Evolutionary conservation across 2,329 filamentous ascomycete species (phyloP).

Genomic region (Cladosporium velox): DNA sequence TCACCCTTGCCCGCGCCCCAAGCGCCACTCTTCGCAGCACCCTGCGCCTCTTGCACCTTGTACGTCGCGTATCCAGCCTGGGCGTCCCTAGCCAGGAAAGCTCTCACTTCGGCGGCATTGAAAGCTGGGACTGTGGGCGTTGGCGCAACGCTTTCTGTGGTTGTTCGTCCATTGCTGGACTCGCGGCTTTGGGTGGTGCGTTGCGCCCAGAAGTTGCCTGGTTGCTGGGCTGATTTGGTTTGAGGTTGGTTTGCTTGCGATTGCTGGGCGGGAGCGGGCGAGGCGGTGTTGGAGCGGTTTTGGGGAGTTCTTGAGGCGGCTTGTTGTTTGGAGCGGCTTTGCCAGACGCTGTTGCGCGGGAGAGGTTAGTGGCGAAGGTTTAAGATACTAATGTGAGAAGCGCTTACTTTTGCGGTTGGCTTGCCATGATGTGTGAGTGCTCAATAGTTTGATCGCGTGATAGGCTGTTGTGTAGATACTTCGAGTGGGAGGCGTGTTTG

Average conservation of each 20-base stretch:
- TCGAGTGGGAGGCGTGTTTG: constrained; percentile 4
- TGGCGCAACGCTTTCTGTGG: constrained; percentile 17
- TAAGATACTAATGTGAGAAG: not conserved
- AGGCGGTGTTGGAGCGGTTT: constrained; percentile 34
- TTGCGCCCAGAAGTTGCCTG: constrained; percentile 31
- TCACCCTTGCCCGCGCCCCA: constrained; percentile 44
- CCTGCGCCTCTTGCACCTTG: constrained; percentile 24
- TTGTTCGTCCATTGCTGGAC: constrained; percentile 25
- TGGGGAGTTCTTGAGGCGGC: constrained; percentile 34
- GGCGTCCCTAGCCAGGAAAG: constrained; percentile 45
- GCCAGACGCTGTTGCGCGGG: constrained; percentile 12
- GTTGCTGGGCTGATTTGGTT: constrained; percentile 25
- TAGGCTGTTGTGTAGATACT: not conserved
- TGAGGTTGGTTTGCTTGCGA: constrained; percentile 17
- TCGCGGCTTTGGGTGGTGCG: constrained; percentile 21
- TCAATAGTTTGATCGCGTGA: not conserved
- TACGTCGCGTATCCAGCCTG: constrained; percentile 30
- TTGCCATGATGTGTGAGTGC: constrained; percentile 6
- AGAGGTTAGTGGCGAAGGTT: not conserved
- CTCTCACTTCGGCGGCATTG: constrained; percentile 47
- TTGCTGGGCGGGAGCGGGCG: constrained; percentile 24
- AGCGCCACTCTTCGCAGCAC: constrained; percentile 36
- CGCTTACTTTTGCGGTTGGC: constrained; percentile 8
- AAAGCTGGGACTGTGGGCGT: constrained; percentile 35
- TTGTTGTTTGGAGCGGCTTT: constrained; percentile 14